Base-by-base conservation (phyloP, 495 filamentous ascomycete genomes). In the Aspergillus cavernicola region DNA sequence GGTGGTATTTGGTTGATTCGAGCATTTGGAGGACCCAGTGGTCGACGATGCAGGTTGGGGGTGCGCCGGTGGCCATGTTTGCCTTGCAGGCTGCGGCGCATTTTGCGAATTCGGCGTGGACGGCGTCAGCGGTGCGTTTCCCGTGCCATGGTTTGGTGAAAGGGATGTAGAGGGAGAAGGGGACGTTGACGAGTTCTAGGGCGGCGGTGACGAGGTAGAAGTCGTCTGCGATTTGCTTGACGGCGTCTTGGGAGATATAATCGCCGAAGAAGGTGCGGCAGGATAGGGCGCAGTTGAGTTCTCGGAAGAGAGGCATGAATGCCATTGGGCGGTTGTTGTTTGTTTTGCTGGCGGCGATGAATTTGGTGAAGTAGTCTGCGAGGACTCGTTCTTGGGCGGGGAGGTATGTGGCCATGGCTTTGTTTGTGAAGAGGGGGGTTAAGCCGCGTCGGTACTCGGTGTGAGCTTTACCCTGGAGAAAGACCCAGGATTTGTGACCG, bases 121-220 rank as follows among this genome's bases (percentile, higher is more conserved):
- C 88, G 73, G 89, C 88, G 62, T 90, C 85, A 16, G 91, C 83
- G 6, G 86, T 87, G 60, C 88, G 89, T 76, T 96, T 92, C 46
- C 92, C 92, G 55, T 88, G 87, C 89, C 90, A 97, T 6, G 86
- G 85, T 75, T 87, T 91, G 52, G 92, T 96, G 73, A 82, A 96
- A n/a, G 92, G 92, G 45, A 97, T 72, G 67, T 96, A 95, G 67
- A 96, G 87, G 0, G 69, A 67, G 9, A 70, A 43, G 20, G 92
- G 92, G 73, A 97, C 89, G 72, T 96, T 96, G 71, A 97, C 92
- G 18, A 97, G 81, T 64, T 97, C 92, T 36, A 97, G 81, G 6
- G 92, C 92, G 20, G 86, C 92, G 5, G 92, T 97, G 52, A 92
- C 89, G 44, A 89, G 82, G 67, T 93, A 97, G 68, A 90, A 97